A percentile compares a stretch with the other conserved stretches of the same genome.
Conservation (phyloP, 768 basidiomycete genomes). For the Panellus pusillus region DNA sequence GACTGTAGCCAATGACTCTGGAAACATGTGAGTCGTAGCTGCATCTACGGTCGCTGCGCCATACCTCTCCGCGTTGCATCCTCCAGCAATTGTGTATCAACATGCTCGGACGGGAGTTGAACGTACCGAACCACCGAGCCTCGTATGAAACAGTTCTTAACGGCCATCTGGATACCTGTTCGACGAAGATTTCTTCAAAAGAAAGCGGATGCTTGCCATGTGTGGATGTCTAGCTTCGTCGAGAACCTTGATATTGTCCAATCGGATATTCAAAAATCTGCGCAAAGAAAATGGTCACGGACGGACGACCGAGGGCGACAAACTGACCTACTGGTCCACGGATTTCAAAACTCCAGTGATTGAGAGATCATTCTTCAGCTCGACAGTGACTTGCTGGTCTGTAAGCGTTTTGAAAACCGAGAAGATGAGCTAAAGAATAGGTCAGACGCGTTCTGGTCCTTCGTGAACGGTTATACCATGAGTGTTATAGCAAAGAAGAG, state of each 20-base stretch:
- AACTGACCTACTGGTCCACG: conserved; percentile 84
- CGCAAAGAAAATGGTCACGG: conserved; percentile 5
- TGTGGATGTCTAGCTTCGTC: conserved; percentile 95
- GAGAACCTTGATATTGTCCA: conserved; percentile 90
- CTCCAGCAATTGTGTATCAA: conserved; percentile 93
- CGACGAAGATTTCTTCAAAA: not conserved
- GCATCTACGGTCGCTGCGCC: conserved; percentile 13
- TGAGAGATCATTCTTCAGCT: conserved; percentile 97
- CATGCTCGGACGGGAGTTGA: conserved; percentile 86
- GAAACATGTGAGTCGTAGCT: not conserved
- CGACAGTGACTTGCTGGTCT: conserved; percentile 94
- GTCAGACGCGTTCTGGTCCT: conserved; percentile 8
- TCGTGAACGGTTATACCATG: conserved; percentile 8
- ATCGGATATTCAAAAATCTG: conserved; percentile 93
- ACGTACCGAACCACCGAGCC: conserved; percentile 99
- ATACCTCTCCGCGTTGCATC: conserved; percentile 95
- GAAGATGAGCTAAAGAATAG: conserved; percentile 71
- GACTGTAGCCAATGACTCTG: conserved; percentile 35
- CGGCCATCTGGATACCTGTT: conserved; percentile 73
- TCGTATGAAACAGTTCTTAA: conserved; percentile 98
- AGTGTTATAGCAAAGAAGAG: not conserved
- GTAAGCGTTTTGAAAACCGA: conserved; percentile 99
- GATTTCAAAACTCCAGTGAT: conserved; percentile 96
- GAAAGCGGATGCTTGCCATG: conserved; percentile 62
- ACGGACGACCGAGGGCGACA: conserved; percentile 4